Evolutionary conservation across 305 asterid genomes (phyloP).

Genomic region (Galium porrigens): DNA sequence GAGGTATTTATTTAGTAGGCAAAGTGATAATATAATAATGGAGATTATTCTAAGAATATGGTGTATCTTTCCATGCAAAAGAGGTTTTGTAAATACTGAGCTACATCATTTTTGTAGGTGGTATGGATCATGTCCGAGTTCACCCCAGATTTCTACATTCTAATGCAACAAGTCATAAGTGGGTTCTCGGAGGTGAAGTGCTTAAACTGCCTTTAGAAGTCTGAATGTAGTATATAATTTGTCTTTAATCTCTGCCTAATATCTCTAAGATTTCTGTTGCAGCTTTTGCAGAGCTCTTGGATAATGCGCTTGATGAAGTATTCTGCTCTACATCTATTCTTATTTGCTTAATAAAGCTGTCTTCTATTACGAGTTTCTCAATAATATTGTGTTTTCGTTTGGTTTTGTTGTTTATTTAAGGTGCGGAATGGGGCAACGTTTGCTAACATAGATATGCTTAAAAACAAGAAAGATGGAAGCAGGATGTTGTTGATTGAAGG

Average conservation of each 20-base stretch:
- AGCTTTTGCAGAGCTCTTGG: slow-evolving; percentile 96
- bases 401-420: slow-evolving; percentile 22
- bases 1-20: not conserved
- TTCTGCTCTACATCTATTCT: slow-evolving; percentile 10
- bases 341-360: not conserved
- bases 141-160: slow-evolving; percentile 85
- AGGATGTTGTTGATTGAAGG: slow-evolving; percentile 85
- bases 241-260: slow-evolving; percentile 4
- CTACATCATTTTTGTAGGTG: slow-evolving; percentile 31
- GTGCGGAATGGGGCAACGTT: slow-evolving; percentile 71
- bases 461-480: slow-evolving; percentile 60
- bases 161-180: slow-evolving; percentile 90
- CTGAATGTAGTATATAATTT: not conserved
- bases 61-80: not conserved
- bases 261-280: slow-evolving; percentile 21
- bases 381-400: not conserved
- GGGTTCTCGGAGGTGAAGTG: slow-evolving; percentile 85
- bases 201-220: slow-evolving; percentile 9
- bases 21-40: not conserved
- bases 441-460: slow-evolving; percentile 59
- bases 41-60: not conserved
- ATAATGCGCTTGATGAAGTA: slow-evolving; percentile 86
- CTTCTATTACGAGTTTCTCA: slow-evolving; percentile 11
- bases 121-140: slow-evolving; percentile 85
- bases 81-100: not conserved